phyloP scores from a whole-genome alignment of 768 basidiomycete species.

The Termitomyces sp. region DNA sequence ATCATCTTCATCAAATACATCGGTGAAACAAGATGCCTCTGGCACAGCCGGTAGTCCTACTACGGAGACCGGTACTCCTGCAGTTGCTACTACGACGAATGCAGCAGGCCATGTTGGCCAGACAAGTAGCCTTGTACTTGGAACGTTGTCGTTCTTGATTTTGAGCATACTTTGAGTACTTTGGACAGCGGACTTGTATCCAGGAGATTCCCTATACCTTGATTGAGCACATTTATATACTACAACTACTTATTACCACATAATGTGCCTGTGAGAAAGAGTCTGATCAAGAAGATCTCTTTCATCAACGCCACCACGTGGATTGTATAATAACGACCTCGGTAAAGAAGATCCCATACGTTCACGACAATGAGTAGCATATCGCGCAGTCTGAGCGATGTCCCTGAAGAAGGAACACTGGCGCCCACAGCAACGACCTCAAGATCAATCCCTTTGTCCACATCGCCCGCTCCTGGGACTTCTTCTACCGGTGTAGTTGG shows the following conservation, averaged over 20 bases:
- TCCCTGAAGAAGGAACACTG: slow-evolving; percentile 24
- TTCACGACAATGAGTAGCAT: slow-evolving; percentile 17
- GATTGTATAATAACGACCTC: background rate
- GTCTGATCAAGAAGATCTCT: background rate
- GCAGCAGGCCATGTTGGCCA: background rate
- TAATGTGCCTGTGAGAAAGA: too few species aligned
- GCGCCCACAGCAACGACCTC: slow-evolving; percentile 12
- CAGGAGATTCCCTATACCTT: background rate
- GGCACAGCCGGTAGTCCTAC: slow-evolving; percentile 1
- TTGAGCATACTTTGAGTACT: background rate
- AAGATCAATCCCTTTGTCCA: slow-evolving; percentile 3
- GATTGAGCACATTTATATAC: background rate
- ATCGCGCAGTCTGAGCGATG: slow-evolving; percentile 24
- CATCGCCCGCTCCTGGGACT: background rate
- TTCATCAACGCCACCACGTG: slow-evolving; percentile 1
- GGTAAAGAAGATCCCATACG: background rate
- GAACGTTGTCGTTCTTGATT: background rate
- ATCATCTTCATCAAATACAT: slow-evolving; percentile 1
- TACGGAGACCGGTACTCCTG: slow-evolving; percentile 3
- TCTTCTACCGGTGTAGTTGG: slow-evolving; percentile 6
- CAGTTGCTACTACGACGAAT: slow-evolving; percentile 3
- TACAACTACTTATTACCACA: background rate
- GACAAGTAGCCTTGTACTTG: background rate
- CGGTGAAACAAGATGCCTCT: background rate
- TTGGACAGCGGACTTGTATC: background rate